A percentile compares a stretch with the other conserved stretches of the same genome.
Conservation (phyloP, 176 grass and related monocot genomes). For the Cenchrus americanus region DNA sequence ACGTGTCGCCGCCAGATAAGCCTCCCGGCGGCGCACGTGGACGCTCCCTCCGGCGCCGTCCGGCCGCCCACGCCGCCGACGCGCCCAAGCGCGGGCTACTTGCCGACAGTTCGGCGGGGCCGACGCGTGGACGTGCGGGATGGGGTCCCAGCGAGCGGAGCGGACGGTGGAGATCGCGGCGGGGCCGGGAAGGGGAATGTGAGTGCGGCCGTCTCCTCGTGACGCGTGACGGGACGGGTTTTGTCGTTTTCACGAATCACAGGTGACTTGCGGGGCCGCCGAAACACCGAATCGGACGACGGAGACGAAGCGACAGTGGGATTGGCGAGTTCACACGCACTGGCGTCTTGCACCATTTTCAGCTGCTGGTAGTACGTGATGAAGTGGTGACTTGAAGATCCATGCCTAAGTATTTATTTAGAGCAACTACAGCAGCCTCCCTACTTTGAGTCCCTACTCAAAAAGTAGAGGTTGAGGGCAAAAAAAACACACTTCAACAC, state of each 20-base stretch:
- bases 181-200: not conserved
- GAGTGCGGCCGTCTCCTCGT: not conserved
- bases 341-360: not conserved
- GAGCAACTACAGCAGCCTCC: too few species aligned
- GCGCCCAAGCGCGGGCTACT: not conserved
- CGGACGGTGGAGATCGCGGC: not conserved
- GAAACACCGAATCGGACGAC: not conserved
- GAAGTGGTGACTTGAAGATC: too few species aligned
- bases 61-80: not conserved
- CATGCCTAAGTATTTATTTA: too few species aligned
- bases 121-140: constrained; percentile 11
- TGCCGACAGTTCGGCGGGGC: constrained; percentile 23
- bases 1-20: constrained; percentile 34
- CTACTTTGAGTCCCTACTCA: too few species aligned
- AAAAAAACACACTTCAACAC: too few species aligned
- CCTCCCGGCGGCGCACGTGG: not conserved
- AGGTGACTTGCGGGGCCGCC: constrained; percentile 27
- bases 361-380: too few species aligned
- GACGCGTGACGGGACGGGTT: not conserved
- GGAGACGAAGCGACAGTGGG: not conserved
- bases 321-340: not conserved
- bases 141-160: not conserved
- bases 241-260: constrained; percentile 23
- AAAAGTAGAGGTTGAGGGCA: too few species aligned
- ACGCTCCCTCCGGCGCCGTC: not conserved